phyloP scores from a whole-genome alignment of 345 rosid species.

The Camelina hispida region DNA sequence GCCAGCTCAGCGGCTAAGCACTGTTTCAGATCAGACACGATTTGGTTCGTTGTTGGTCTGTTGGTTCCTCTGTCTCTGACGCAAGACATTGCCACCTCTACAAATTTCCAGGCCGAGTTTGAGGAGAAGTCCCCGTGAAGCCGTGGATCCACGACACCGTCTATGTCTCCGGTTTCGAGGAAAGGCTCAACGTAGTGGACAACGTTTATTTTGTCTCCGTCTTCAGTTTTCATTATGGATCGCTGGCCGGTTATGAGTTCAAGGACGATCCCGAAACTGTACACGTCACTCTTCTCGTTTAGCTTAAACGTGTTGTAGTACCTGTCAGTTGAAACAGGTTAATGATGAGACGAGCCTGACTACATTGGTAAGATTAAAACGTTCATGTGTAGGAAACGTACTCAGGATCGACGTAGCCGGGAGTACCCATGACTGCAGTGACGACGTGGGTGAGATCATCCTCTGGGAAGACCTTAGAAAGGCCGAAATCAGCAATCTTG shows the following conservation, averaged over 20 bases:
- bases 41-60: constrained; percentile 42
- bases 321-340: constrained; percentile 15
- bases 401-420: constrained; percentile 51
- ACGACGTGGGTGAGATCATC: constrained; percentile 48
- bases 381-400: constrained; percentile 18
- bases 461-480: constrained; percentile 48
- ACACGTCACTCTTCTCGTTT: constrained; percentile 63
- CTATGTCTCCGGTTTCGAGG: constrained; percentile 42
- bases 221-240: constrained; percentile 46
- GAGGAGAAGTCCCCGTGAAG: constrained; percentile 38
- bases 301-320: constrained; percentile 49
- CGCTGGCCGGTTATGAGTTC: constrained; percentile 59
- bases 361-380: not conserved
- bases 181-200: constrained; percentile 44
- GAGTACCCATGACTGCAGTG: constrained; percentile 52
- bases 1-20: constrained; percentile 42
- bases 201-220: constrained; percentile 45
- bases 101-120: constrained; percentile 46
- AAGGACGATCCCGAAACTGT: constrained; percentile 57
- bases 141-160: constrained; percentile 38
- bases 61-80: constrained; percentile 39
- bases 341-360: not conserved
- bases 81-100: constrained; percentile 46
- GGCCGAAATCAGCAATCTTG: constrained; percentile 58
- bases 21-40: constrained; percentile 44